Conservation (phyloP, 192 early-diverging fungal species). For the Backusella parvicylindrica region DNA sequence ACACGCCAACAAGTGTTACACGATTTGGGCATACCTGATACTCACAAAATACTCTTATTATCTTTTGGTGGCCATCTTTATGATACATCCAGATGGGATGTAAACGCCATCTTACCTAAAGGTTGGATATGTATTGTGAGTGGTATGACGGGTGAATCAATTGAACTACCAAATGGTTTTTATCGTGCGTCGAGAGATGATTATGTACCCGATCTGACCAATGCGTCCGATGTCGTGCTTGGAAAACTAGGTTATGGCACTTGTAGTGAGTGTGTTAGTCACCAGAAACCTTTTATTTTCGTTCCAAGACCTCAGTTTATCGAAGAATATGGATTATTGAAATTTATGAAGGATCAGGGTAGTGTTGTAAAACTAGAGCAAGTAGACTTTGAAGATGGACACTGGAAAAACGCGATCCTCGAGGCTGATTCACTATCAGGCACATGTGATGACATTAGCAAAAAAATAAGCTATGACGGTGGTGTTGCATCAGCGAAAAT, state of each 20-base stretch:
- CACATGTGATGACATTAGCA: constrained; percentile 15
- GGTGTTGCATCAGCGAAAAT: constrained; percentile 33
- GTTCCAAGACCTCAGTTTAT: constrained; percentile 59
- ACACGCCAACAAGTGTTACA: constrained; percentile 41
- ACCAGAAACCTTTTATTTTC: constrained; percentile 52
- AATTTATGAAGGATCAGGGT: constrained; percentile 57
- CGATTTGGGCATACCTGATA: constrained; percentile 42
- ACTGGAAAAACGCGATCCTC: constrained; percentile 48
- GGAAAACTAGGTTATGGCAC: constrained; percentile 66
- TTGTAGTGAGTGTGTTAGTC: constrained; percentile 60
- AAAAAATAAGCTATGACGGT: constrained; percentile 38
- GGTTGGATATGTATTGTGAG: constrained; percentile 60
- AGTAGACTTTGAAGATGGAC: constrained; percentile 52
- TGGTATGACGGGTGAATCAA: constrained; percentile 41
- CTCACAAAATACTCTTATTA: constrained; percentile 36
- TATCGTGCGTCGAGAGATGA: constrained; percentile 51
- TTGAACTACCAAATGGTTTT: constrained; percentile 43
- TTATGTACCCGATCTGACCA: constrained; percentile 59
- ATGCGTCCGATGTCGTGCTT: constrained; percentile 56
- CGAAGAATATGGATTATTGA: constrained; percentile 53
- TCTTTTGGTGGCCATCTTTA: constrained; percentile 15
- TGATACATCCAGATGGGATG: constrained; percentile 5
- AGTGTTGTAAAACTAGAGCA: constrained; percentile 48
- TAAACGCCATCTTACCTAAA: constrained; percentile 38
- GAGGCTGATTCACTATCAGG: constrained; percentile 34